These are phyloP conservation scores for Discostella pseudostelligera DNA, from an alignment of 108 stramenopile genomes.

Conservation along the genomic window DNA sequence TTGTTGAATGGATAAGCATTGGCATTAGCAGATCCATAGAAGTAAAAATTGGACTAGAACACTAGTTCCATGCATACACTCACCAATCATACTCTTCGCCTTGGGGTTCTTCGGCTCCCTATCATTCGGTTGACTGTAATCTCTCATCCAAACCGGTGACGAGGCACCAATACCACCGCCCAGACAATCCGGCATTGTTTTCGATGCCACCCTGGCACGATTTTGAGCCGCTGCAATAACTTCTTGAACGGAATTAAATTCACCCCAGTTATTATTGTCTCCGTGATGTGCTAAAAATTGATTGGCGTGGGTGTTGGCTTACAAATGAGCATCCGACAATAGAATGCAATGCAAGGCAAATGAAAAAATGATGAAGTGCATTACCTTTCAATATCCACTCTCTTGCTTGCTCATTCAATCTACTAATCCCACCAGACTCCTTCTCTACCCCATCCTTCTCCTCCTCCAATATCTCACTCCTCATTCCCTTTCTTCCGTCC, in stretches of 20 bases:
- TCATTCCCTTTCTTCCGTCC: neutral
- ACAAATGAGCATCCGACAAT: neutral
- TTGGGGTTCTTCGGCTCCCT: conserved; percentile 36
- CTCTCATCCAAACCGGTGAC: conserved; percentile 79
- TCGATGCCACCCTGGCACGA: conserved; percentile 46
- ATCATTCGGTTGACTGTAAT: conserved; percentile 66
- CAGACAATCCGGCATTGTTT: conserved; percentile 61
- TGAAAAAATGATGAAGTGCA: neutral
- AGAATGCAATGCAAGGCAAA: neutral
- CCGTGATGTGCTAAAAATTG: conserved; percentile 26
- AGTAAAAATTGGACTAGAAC: too few species aligned
- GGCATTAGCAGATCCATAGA: neutral
- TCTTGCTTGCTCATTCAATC: conserved; percentile 59
- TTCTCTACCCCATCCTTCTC: neutral
- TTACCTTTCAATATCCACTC: conserved; percentile 51
- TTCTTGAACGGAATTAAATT: conserved; percentile 51
- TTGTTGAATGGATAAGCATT: neutral
- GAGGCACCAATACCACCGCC: conserved; percentile 54
- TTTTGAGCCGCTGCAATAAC: conserved; percentile 47
- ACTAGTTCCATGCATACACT: too few species aligned
- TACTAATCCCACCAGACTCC: conserved; percentile 49
- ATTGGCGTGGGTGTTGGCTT: neutral
- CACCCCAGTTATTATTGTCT: conserved; percentile 48
- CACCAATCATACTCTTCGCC: conserved; percentile 44
- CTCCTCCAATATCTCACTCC: neutral